Base-by-base conservation (phyloP, 805 yeast species). In the Tetrapisispora namnaoensis region DNA sequence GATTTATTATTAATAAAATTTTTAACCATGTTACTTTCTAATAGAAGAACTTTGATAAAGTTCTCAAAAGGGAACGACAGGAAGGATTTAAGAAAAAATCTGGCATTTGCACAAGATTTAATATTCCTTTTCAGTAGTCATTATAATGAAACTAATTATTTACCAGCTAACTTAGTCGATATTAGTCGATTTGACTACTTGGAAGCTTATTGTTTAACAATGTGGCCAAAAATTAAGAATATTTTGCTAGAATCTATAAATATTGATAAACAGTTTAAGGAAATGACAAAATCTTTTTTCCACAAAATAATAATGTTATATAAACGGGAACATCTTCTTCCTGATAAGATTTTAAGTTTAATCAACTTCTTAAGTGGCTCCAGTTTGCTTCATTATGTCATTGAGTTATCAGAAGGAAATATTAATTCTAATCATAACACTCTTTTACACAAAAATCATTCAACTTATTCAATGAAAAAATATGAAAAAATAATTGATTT, bases 151-250 rank as follows among this genome's bases (percentile, higher is more conserved):
- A 45, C 51, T 3, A 30, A 37, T 21, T 30, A 35, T 17, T 16
- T 41, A 14, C 40, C 51, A 40, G 9, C 18, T 21, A 21, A 28
- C 5, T 13, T 30, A 22, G 44, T 18, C 10, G 28, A 51, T 13
- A 37, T 52, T 11, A 46, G 52, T 6, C 38, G 51, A 11, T 51
- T 52, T 45, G 54, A 54, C 42, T 40, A 57, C 17, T 47, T 57
- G 13, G 42, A 49, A 14, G 60, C 55, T 30, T 59, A 57, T 45
- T 39, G 53, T n/a, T 27, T 42, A 11, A 47, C 50, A 24, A 51
- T 53, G 1, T 37, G 49, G 18, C 55, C 59, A 22, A 42, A 45
- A 42, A 40, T 56, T 10, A 49, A 49, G 28, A 38, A 44, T 4
- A 38, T 47, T 30, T 37, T 57, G 5, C 37, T 43, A 14, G 42